These are phyloP conservation scores for Suillus fuscotomentosus DNA, from an alignment of 768 basidiomycete species.

Conservation along the genomic window DNA sequence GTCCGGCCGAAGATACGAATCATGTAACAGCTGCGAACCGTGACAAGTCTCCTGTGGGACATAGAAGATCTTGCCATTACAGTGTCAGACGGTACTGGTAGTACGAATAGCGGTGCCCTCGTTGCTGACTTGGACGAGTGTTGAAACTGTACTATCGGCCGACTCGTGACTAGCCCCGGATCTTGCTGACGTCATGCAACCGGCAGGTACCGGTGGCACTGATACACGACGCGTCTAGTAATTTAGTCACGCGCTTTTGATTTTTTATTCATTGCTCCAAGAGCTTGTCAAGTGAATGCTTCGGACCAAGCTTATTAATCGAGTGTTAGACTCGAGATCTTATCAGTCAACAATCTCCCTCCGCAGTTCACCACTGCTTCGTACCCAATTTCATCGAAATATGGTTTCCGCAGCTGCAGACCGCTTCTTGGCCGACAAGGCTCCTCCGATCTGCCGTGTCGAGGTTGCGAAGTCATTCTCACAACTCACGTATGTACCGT, in stretches of 20 bases:
- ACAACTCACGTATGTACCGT: constrained; percentile 54
- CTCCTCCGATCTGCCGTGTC: constrained; percentile 73
- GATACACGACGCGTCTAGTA: neutral
- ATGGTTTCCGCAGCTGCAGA: constrained; percentile 43
- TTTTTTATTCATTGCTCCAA: neutral
- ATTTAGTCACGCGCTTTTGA: neutral
- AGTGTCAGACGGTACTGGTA: too few species aligned
- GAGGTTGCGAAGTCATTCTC: constrained; percentile 66
- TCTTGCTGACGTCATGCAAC: neutral
- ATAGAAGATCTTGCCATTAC: too few species aligned
- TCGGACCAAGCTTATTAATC: constrained; percentile 9
- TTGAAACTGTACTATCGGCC: neutral
- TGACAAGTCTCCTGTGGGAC: neutral
- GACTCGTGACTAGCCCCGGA: neutral
- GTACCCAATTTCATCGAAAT: constrained; percentile 12
- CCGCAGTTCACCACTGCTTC: neutral
- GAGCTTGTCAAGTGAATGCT: constrained; percentile 2
- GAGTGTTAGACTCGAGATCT: constrained; percentile 9
- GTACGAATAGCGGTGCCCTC: too few species aligned
- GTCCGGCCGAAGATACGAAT: neutral
- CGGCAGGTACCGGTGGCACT: neutral
- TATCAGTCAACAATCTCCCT: constrained; percentile 4
- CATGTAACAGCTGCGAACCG: neutral
- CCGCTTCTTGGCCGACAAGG: constrained; percentile 73
- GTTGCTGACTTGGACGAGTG: too few species aligned